Conservation (phyloP, 2,329 filamentous ascomycete species). For the Aspergillus hortae region DNA sequence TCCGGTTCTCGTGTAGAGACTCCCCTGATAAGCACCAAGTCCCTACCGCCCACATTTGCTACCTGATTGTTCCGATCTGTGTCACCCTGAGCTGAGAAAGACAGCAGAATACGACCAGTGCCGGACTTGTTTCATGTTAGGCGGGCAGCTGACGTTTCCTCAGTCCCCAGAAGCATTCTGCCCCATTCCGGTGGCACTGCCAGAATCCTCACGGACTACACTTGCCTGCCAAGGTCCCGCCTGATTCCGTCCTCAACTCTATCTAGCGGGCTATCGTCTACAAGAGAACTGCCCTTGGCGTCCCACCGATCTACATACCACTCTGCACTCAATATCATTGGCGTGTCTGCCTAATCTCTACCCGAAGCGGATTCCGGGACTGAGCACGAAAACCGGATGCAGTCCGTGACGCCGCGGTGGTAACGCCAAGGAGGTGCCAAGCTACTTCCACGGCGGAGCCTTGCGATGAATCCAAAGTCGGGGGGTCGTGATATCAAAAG, state of each 20-base stretch:
- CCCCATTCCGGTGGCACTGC: no score
- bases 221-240: background rate
- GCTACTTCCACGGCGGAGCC: conserved; percentile 1
- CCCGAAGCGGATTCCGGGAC: background rate
- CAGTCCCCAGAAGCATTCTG: no score
- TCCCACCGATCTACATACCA: conserved; percentile 8
- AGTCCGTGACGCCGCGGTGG: conserved; percentile 1
- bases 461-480: conserved; percentile 12
- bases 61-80: no score
- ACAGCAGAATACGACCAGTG: no score
- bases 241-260: background rate
- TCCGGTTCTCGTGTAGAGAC: background rate
- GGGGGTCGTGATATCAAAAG: background rate
- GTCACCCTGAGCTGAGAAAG: no score
- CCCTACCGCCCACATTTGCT: no score
- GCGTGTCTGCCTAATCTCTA: background rate
- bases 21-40: no score
- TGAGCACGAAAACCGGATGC: conserved; percentile 4
- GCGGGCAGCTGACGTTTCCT: no score
- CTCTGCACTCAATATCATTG: conserved; percentile 3
- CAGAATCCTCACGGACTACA: no score
- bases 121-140: no score
- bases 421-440: conserved; percentile 11
- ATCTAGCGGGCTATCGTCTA: background rate
- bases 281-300: conserved; percentile 5